Evolutionary conservation across 2,329 filamentous ascomycete species (phyloP).

Genomic region (Nothophoma quercina): DNA sequence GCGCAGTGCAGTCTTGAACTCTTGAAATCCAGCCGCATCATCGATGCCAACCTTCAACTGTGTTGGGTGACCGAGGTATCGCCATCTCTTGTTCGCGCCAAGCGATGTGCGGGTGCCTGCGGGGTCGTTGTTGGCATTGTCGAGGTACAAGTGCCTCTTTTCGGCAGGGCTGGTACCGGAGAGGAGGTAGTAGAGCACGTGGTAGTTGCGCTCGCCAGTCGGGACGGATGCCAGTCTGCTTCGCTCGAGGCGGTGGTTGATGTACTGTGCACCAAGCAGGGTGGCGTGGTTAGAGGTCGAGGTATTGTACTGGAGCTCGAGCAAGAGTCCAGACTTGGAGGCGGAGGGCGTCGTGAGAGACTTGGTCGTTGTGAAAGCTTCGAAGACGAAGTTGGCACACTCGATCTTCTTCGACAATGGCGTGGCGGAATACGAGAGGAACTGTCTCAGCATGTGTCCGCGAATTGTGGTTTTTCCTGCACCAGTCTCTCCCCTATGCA

Average conservation of each 20-base stretch:
- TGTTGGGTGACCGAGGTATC: slow-evolving; percentile 93
- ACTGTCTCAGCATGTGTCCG: slow-evolving; percentile 82
- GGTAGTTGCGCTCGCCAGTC: slow-evolving; percentile 95
- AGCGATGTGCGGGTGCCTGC: slow-evolving; percentile 63
- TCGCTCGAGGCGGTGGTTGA: slow-evolving; percentile 91
- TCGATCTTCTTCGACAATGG: slow-evolving; percentile 93
- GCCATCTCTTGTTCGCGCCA: slow-evolving; percentile 81
- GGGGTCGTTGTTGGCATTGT: slow-evolving; percentile 58
- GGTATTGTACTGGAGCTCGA: slow-evolving; percentile 96
- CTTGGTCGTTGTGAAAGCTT: slow-evolving; percentile 95
- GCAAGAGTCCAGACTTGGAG: slow-evolving; percentile 93
- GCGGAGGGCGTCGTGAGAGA: slow-evolving; percentile 94
- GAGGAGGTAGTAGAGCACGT: slow-evolving; percentile 93
- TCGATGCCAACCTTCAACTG: slow-evolving; percentile 98
- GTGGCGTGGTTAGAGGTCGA: slow-evolving; percentile 83
- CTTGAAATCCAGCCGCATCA: slow-evolving; percentile 91
- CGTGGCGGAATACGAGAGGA: slow-evolving; percentile 89
- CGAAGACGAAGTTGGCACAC: slow-evolving; percentile 92
- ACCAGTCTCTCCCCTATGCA: slow-evolving; percentile 84
- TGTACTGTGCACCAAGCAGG: slow-evolving; percentile 89
- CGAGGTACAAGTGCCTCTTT: slow-evolving; percentile 81
- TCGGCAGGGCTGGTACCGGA: slow-evolving; percentile 91
- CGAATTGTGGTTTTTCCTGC: slow-evolving; percentile 95
- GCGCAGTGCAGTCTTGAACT: slow-evolving; percentile 94
- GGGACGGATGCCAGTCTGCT: slow-evolving; percentile 91